phyloP scores from a whole-genome alignment of 352 stramenopile species.

The Globisporangium carolinianum region DNA sequence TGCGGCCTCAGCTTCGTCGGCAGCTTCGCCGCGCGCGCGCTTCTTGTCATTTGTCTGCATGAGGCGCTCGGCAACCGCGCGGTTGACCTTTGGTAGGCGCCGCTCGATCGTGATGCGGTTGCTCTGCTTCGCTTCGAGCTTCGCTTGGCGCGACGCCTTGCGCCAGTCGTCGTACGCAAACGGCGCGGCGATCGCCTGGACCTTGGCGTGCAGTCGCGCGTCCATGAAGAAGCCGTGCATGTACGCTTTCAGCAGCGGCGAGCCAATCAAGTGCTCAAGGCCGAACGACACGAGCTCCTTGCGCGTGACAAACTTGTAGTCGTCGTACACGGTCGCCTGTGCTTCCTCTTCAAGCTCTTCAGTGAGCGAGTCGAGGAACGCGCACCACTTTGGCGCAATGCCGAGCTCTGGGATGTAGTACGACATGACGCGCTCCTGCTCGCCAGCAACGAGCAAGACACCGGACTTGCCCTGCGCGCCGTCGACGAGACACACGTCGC shows the following conservation, averaged over 20 bases:
- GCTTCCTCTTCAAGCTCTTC: constrained; percentile 98
- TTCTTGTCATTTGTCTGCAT: constrained; percentile 73
- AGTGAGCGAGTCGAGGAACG: constrained; percentile 98
- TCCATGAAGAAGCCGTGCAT: constrained; percentile 99
- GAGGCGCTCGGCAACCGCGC: constrained; percentile 80
- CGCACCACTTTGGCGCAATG: constrained; percentile 97
- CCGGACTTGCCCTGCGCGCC: constrained; percentile 89
- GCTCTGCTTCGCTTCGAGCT: constrained; percentile 82
- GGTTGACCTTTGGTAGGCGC: constrained; percentile 88
- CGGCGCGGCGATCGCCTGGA: constrained; percentile 94
- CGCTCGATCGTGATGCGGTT: constrained; percentile 89
- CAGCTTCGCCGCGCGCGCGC: constrained; percentile 27
- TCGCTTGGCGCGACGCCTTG: constrained; percentile 95
- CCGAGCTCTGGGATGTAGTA: constrained; percentile 98
- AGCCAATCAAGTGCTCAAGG: constrained; percentile 96
- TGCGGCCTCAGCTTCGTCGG: constrained; percentile 16
- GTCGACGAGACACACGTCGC: constrained; percentile 93
- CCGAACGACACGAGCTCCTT: constrained; percentile 94
- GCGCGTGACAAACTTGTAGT: constrained; percentile 99
- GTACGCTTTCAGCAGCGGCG: constrained; percentile 95
- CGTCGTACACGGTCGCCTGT: constrained; percentile 94
- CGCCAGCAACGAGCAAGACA: constrained; percentile 94
- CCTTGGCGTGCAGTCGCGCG: constrained; percentile 95
- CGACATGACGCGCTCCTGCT: constrained; percentile 96
- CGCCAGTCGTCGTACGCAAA: constrained; percentile 98